A percentile compares a stretch with the other conserved stretches of the same genome.
phyloP scores from a whole-genome alignment of 2,329 filamentous ascomycete species.

The Pseudogymnoascus sp. region DNA sequence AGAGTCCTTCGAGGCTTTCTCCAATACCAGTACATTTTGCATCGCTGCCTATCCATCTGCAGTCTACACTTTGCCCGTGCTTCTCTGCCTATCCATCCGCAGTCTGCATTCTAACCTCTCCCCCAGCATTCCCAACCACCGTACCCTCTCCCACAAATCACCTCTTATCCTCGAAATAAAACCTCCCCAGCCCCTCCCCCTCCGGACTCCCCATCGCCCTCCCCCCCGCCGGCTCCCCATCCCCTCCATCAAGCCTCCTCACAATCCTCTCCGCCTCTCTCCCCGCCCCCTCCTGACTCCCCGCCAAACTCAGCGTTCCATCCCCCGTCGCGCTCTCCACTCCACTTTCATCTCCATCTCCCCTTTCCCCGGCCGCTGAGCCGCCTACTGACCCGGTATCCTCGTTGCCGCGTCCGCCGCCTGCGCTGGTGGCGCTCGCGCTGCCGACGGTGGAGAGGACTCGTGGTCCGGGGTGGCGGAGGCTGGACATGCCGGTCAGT shows the following conservation, averaged over 20 bases:
- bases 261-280: conserved; percentile 48
- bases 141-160: background rate
- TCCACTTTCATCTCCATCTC: conserved; percentile 37
- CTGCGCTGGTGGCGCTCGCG: conserved; percentile 76
- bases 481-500: conserved; percentile 67
- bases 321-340: conserved; percentile 54
- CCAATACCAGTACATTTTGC: background rate
- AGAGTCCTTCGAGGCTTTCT: background rate
- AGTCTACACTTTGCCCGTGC: background rate
- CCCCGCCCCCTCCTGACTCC: background rate
- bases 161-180: conserved; percentile 48
- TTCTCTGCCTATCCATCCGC: background rate
- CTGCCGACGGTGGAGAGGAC: conserved; percentile 71
- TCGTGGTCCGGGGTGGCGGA: conserved; percentile 26
- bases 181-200: conserved; percentile 43
- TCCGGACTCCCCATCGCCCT: conserved; percentile 36
- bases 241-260: conserved; percentile 42
- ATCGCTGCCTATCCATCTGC: background rate
- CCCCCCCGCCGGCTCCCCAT: conserved; percentile 20
- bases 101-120: background rate
- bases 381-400: conserved; percentile 35
- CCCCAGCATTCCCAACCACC: background rate
- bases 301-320: background rate
- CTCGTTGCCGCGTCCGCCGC: conserved; percentile 56
- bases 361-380: conserved; percentile 11